These are phyloP conservation scores for Anisodus acutangulus DNA, from an alignment of 257 asterid species.

Conservation along the genomic window DNA sequence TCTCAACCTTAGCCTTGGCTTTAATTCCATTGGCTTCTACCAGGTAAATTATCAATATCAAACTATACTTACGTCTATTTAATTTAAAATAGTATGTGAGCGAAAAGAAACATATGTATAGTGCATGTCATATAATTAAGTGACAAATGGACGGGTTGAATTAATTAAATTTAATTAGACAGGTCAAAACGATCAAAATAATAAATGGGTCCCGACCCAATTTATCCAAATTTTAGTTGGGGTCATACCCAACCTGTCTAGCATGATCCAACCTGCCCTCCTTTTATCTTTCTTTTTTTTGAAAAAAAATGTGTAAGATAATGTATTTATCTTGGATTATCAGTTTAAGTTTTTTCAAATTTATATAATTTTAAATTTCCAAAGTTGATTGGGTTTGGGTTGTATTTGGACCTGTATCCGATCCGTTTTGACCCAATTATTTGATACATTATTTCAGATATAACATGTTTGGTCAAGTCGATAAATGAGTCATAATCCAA, in stretches of 20 bases:
- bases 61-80: not conserved
- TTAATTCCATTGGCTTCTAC: constrained; percentile 89
- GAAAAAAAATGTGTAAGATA: no score
- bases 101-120: not conserved
- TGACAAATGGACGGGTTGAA: not conserved
- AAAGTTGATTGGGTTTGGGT: not conserved
- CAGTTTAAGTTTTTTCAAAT: no score
- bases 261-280: no score
- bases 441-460: not conserved
- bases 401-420: not conserved
- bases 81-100: not conserved
- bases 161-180: not conserved
- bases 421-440: not conserved
- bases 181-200: not conserved
- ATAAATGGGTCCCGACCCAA: not conserved
- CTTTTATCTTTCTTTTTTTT: no score
- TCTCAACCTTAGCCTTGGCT: constrained; percentile 89
- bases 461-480: not conserved
- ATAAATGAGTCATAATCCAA: not conserved
- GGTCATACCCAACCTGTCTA: not conserved
- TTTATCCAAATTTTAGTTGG: not conserved
- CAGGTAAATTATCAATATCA: constrained; percentile 52
- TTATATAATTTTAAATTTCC: not conserved
- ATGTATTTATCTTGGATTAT: no score
- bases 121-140: not conserved